Percentiles rank a stretch among this genome's conserved stretches.
Conservation (phyloP, 1,284 basidiomycete genomes). For the Coniferiporia weirii region DNA sequence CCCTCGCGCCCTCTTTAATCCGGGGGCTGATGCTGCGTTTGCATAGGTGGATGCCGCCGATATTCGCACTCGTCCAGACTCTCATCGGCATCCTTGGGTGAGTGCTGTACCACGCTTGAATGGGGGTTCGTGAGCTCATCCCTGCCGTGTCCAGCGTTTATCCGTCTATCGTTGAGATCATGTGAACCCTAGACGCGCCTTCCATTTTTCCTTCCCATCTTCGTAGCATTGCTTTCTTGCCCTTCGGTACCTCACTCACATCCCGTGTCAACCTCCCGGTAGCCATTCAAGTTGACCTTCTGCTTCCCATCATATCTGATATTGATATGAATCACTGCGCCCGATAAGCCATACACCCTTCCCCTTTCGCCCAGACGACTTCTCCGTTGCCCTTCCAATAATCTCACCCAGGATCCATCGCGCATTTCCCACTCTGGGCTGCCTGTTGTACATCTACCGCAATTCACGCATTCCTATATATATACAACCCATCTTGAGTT, state of each 20-base stretch:
- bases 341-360: too few species aligned
- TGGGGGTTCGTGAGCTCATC: neutral
- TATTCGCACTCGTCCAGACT: conserved; percentile 16
- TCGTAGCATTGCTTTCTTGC: neutral
- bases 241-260: neutral
- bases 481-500: neutral
- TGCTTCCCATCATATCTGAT: neutral
- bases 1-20: neutral
- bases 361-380: too few species aligned
- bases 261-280: neutral
- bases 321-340: neutral
- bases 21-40: neutral
- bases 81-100: conserved; percentile 16
- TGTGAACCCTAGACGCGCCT: neutral
- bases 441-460: too few species aligned
- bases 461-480: neutral
- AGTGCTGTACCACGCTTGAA: neutral
- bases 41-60: conserved; percentile 15
- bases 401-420: too few species aligned
- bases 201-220: neutral
- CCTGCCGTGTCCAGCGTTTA: conserved; percentile 7
- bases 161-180: conserved; percentile 16
- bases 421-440: too few species aligned
- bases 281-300: neutral
- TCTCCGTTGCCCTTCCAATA: too few species aligned